Percentiles rank a stretch among this genome's conserved stretches.
These are phyloP conservation scores for Baudoinia panamericana DNA, from an alignment of 495 filamentous ascomycete genomes.

Conservation along the genomic window DNA sequence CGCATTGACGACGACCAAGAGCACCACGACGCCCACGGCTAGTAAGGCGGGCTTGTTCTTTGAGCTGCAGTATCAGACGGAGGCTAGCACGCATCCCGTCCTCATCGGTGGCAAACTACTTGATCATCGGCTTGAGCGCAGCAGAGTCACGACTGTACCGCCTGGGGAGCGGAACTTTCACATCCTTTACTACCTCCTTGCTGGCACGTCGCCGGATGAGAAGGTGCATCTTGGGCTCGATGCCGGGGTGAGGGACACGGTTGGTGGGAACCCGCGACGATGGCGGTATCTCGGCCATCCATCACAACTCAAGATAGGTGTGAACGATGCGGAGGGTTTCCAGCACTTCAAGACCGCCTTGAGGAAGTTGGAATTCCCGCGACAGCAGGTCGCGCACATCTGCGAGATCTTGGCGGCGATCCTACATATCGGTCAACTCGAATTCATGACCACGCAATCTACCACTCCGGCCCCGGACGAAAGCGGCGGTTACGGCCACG, in stretches of 20 bases:
- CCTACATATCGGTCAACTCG: constrained; percentile 87
- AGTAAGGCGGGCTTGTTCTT: constrained; percentile 91
- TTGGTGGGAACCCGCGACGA: constrained; percentile 50
- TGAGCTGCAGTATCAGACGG: constrained; percentile 89
- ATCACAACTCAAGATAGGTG: constrained; percentile 88
- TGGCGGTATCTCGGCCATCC: constrained; percentile 96
- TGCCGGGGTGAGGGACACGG: constrained; percentile 33
- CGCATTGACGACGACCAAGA: constrained; percentile 94
- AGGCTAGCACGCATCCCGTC: constrained; percentile 62
- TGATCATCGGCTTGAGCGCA: constrained; percentile 83
- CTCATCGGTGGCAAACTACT: constrained; percentile 88
- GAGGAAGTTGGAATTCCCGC: constrained; percentile 83
- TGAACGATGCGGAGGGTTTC: constrained; percentile 91
- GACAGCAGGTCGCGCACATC: constrained; percentile 87
- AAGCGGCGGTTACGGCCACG: constrained; percentile 90
- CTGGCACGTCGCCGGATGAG: constrained; percentile 81
- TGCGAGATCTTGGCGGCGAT: constrained; percentile 88
- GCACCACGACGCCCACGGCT: constrained; percentile 81
- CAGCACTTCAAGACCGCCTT: constrained; percentile 95
- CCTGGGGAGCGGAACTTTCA: constrained; percentile 96
- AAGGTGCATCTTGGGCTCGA: constrained; percentile 75
- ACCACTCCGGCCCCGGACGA: constrained; percentile 73
- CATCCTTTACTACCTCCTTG: constrained; percentile 84
- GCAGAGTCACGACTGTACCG: constrained; percentile 76
- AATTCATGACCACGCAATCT: constrained; percentile 67